These are phyloP conservation scores for Coffea eugenioides DNA, from an alignment of 257 asterid species.

Conservation along the genomic window DNA sequence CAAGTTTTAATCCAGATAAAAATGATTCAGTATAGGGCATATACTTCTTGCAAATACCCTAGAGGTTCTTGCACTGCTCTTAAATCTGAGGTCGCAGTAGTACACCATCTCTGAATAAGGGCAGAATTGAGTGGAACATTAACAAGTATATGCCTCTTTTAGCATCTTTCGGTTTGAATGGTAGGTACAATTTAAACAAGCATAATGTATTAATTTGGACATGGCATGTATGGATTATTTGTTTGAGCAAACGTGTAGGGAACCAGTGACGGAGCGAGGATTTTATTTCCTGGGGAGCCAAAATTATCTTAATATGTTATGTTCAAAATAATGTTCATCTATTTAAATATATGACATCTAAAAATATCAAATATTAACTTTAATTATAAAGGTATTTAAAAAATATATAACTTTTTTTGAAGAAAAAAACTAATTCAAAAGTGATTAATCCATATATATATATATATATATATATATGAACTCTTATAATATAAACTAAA, in stretches of 20 bases:
- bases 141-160: slow-evolving; percentile 15
- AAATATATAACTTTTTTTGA: too few species aligned
- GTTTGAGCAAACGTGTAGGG: slow-evolving; percentile 12
- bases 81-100: background rate
- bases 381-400: too few species aligned
- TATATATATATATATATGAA: too few species aligned
- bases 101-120: background rate
- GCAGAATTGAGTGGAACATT: background rate
- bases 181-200: background rate
- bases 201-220: background rate
- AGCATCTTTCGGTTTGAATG: background rate
- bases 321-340: too few species aligned
- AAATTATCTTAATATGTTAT: too few species aligned
- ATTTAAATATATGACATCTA: too few species aligned
- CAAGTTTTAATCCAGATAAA: slow-evolving; percentile 14
- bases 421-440: too few species aligned
- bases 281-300: too few species aligned
- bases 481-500: too few species aligned
- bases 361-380: too few species aligned
- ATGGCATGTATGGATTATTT: slow-evolving; percentile 7
- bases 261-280: too few species aligned
- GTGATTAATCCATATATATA: too few species aligned
- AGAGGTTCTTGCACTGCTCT: background rate
- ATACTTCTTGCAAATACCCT: slow-evolving; percentile 5
- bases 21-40: slow-evolving; percentile 20